These are phyloP conservation scores for Hyphopichia fennica DNA, from an alignment of 1,139 yeast genomes.

Conservation along the genomic window DNA sequence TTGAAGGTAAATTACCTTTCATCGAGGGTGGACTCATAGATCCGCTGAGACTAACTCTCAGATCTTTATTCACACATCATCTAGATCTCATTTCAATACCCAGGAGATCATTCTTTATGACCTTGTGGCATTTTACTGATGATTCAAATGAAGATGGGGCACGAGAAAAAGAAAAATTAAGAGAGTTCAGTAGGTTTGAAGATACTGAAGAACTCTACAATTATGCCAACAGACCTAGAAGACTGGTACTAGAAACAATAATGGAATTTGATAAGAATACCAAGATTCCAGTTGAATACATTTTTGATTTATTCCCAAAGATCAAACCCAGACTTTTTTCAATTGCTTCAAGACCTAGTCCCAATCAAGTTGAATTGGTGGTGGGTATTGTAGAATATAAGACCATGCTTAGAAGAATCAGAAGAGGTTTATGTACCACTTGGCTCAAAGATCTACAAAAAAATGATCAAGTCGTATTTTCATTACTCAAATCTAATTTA, in stretches of 20 bases:
- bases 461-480: slow-evolving; percentile 55
- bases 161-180: slow-evolving; percentile 71
- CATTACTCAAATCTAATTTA: slow-evolving; percentile 51
- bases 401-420: slow-evolving; percentile 71
- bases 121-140: slow-evolving; percentile 70
- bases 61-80: slow-evolving; percentile 75
- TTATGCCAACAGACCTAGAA: slow-evolving; percentile 86
- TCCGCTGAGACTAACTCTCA: slow-evolving; percentile 52
- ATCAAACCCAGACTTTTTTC: slow-evolving; percentile 82
- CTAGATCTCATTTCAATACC: slow-evolving; percentile 84
- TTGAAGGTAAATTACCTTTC: slow-evolving; percentile 28
- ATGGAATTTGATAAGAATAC: slow-evolving; percentile 74
- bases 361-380: slow-evolving; percentile 55
- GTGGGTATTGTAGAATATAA: slow-evolving; percentile 85
- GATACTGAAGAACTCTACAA: slow-evolving; percentile 81
- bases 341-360: slow-evolving; percentile 63
- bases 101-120: slow-evolving; percentile 73
- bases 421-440: slow-evolving; percentile 82
- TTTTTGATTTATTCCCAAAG: slow-evolving; percentile 75
- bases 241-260: slow-evolving; percentile 82
- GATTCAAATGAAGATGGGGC: slow-evolving; percentile 42
- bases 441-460: slow-evolving; percentile 58
- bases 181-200: slow-evolving; percentile 71
- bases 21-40: slow-evolving; percentile 62
- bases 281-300: slow-evolving; percentile 68